A percentile compares a stretch with the other conserved stretches of the same genome.
Evolutionary conservation across 495 filamentous ascomycete species (phyloP).

Genomic region (Glarea lozoyensis): DNA sequence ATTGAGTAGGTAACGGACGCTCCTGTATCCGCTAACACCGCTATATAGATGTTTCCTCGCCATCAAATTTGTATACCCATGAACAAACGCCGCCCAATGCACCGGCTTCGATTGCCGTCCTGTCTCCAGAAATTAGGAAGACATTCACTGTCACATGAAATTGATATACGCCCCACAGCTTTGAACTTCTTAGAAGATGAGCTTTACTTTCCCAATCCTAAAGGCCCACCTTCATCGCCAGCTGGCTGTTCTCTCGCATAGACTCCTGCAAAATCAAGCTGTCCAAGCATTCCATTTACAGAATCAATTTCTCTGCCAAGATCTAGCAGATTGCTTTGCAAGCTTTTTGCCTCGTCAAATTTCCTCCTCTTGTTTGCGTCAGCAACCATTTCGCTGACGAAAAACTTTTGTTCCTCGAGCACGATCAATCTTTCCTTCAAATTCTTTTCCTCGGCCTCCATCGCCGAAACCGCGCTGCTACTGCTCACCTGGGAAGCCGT

Average conservation of each 20-base stretch:
- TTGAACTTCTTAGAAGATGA: not conserved
- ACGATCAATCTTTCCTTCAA: conserved; percentile 78
- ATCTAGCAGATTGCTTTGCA: conserved; percentile 78
- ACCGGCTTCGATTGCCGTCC: not conserved
- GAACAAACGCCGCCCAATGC: conserved; percentile 7
- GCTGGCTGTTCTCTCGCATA: conserved; percentile 23
- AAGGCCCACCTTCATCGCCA: conserved; percentile 1
- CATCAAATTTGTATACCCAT: too few species aligned
- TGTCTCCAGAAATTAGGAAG: not conserved
- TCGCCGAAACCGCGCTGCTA: conserved; percentile 55
- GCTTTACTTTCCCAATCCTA: not conserved
- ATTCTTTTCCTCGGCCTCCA: conserved; percentile 83
- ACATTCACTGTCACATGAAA: not conserved
- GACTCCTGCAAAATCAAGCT: conserved; percentile 46
- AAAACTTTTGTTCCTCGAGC: conserved; percentile 88
- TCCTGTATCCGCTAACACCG: too few species aligned
- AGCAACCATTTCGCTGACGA: conserved; percentile 82
- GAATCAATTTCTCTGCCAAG: conserved; percentile 73
- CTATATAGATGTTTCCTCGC: too few species aligned
- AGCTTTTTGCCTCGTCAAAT: conserved; percentile 80
- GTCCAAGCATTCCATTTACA: conserved; percentile 42
- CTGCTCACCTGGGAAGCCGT: conserved; percentile 48
- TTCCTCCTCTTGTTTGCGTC: conserved; percentile 71
- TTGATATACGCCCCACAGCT: not conserved
- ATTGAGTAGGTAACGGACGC: too few species aligned